Percentiles rank a stretch among this genome's conserved stretches.
These are phyloP conservation scores for Fraxinus greggii DNA, from an alignment of 305 asterid species.

Conservation along the genomic window DNA sequence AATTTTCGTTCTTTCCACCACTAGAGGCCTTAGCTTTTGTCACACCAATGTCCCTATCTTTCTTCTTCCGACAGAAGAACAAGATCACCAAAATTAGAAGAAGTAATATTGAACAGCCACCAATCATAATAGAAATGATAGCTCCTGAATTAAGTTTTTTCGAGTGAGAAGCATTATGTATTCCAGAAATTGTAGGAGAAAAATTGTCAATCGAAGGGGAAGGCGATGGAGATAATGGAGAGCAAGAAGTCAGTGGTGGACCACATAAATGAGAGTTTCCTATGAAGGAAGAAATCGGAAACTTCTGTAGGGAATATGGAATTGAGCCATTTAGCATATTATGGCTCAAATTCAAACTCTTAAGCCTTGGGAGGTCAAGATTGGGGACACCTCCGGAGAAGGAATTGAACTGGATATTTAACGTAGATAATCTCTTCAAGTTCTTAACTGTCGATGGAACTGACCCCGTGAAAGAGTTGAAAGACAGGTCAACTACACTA, in stretches of 20 bases:
- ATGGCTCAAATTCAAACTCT: slow-evolving; percentile 59
- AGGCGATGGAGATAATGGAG: slow-evolving; percentile 36
- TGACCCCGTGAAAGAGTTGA: slow-evolving; percentile 65
- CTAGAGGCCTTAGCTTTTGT: slow-evolving; percentile 52
- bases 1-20: slow-evolving; percentile 52
- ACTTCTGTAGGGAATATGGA: slow-evolving; percentile 58
- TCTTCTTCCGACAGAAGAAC: slow-evolving; percentile 61
- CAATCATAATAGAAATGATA: slow-evolving; percentile 52
- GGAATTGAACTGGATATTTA: slow-evolving; percentile 60
- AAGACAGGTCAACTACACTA: slow-evolving; percentile 62
- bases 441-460: slow-evolving; percentile 44
- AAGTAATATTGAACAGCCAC: slow-evolving; percentile 40
- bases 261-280: slow-evolving; percentile 81
- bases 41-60: slow-evolving; percentile 32
- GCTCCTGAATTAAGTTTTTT: slow-evolving; percentile 40
- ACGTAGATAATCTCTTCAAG: slow-evolving; percentile 48
- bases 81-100: slow-evolving; percentile 29
- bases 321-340: slow-evolving; percentile 64
- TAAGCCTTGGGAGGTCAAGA: slow-evolving; percentile 52
- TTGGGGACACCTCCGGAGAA: slow-evolving; percentile 55
- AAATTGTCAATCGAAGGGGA: slow-evolving; percentile 27
- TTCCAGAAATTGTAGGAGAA: slow-evolving; percentile 23
- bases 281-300: slow-evolving; percentile 57
- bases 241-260: slow-evolving; percentile 51
- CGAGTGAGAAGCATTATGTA: slow-evolving; percentile 14